phyloP scores from a whole-genome alignment of 495 filamentous ascomycete species.

The Podospora pseudopauciseta region DNA sequence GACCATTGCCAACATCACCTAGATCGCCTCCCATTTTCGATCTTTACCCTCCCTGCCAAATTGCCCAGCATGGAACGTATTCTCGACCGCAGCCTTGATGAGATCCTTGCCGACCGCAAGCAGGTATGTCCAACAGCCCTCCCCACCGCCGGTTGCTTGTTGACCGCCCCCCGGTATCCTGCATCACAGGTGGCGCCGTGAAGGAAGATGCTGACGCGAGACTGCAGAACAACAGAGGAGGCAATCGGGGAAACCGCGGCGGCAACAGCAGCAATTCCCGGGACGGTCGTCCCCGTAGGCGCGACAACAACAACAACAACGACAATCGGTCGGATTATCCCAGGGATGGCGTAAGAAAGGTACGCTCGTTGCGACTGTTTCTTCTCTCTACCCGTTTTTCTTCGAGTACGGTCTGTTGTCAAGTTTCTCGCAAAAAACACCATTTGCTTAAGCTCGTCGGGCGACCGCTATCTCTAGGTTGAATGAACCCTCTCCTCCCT shows the following conservation, averaged over 20 bases:
- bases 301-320: conserved; percentile 43
- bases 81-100: conserved; percentile 78
- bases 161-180: background rate
- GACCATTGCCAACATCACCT: background rate
- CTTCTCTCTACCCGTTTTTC: background rate
- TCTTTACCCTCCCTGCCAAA: background rate
- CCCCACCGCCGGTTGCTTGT: background rate
- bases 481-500: conserved; percentile 31
- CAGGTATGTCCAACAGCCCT: conserved; percentile 39
- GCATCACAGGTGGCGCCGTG: background rate
- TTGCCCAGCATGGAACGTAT: conserved; percentile 18
- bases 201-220: conserved; percentile 11
- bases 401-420: background rate
- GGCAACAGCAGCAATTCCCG: conserved; percentile 29
- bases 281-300: conserved; percentile 50
- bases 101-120: conserved; percentile 77
- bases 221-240: conserved; percentile 23
- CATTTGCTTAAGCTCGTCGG: conserved; percentile 11
- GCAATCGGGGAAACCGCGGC: conserved; percentile 19
- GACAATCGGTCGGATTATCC: conserved; percentile 53
- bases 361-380: conserved; percentile 30
- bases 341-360: conserved; percentile 82
- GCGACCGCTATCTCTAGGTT: conserved; percentile 25
- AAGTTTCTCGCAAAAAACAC: conserved; percentile 1
- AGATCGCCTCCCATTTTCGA: background rate